Evolutionary conservation across 805 yeast species (phyloP).

Genomic region (Scheffersomyces coipomensis): DNA sequence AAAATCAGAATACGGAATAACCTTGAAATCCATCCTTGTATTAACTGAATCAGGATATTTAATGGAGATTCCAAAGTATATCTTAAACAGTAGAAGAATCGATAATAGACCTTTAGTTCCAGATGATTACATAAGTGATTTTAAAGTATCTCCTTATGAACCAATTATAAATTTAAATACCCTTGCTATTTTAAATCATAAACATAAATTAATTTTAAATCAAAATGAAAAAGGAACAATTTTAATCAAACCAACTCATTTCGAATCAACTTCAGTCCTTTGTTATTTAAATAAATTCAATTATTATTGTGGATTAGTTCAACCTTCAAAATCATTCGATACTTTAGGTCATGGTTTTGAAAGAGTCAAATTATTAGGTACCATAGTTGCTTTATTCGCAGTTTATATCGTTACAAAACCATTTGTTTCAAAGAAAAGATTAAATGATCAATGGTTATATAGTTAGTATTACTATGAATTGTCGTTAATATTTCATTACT

Average conservation of each 20-base stretch:
- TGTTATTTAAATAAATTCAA: conserved; percentile 62
- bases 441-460: conserved; percentile 54
- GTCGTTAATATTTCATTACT: not conserved
- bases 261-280: conserved; percentile 80
- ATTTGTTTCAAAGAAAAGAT: conserved; percentile 50
- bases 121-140: conserved; percentile 55
- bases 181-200: conserved; percentile 35
- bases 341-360: conserved; percentile 66
- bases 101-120: conserved; percentile 50
- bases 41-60: conserved; percentile 62
- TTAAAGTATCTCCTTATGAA: conserved; percentile 61
- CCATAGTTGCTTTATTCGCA: conserved; percentile 52
- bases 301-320: conserved; percentile 70
- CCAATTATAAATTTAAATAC: conserved; percentile 51
- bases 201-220: conserved; percentile 23
- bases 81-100: conserved; percentile 70
- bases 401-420: conserved; percentile 55
- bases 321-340: conserved; percentile 86
- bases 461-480: not conserved
- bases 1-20: conserved; percentile 29
- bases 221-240: conserved; percentile 16
- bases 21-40: conserved; percentile 55
- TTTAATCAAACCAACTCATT: conserved; percentile 48
- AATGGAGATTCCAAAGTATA: conserved; percentile 64
- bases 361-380: conserved; percentile 56